Evolutionary conservation across 306 rosid species (phyloP), one percentile per base, ranked within the genome.

Genomic region (Cucurbita pepo): DNA sequence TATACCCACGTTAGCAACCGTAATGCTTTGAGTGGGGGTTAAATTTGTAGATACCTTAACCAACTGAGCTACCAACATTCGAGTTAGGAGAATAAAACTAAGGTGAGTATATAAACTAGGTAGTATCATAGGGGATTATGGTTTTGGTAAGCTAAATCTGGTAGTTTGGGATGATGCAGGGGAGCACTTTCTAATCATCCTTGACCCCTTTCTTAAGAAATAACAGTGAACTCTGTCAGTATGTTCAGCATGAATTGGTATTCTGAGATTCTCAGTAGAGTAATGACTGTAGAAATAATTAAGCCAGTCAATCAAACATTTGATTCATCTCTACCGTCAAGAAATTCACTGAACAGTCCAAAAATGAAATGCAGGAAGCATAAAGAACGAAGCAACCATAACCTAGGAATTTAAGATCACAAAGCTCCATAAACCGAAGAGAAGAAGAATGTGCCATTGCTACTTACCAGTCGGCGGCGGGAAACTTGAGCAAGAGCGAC

Each of bases 401-500:
- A 43, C 53, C 36, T 11, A 43, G 1, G 71, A 65, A 40, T 14
- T 25, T 34, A 60, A 2, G 66, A 60, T 60, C 45, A 14, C 8
- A 60, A 36, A 61, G 11, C 11, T 61, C 25, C 4, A 13, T 3
- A 74, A 4, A 37, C 53, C 38, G 8, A 59, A 14, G 0, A 11
- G 65, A 55, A 0, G 75, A 34, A 7, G 72, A 38, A 7, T 25
- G 10, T 45, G 56, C 2, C 38, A 55, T 2, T 8, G 72, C 60
- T 30, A 25, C 22, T 38, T 78, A 93, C 97, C 96, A 93, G 56
- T 75, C 69, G 45, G 83, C 73, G 15, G 78, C 76, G 13, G 80
- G 30, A 5, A 86, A 58, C 47, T 40, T 77, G 81, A 93, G 76
- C 75, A 91, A 78, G 53, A 93, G 85, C 37, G 88, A 71, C 72